Evolutionary conservation across 768 basidiomycete species (phyloP).

Genomic region (Naematelia aurantialba): DNA sequence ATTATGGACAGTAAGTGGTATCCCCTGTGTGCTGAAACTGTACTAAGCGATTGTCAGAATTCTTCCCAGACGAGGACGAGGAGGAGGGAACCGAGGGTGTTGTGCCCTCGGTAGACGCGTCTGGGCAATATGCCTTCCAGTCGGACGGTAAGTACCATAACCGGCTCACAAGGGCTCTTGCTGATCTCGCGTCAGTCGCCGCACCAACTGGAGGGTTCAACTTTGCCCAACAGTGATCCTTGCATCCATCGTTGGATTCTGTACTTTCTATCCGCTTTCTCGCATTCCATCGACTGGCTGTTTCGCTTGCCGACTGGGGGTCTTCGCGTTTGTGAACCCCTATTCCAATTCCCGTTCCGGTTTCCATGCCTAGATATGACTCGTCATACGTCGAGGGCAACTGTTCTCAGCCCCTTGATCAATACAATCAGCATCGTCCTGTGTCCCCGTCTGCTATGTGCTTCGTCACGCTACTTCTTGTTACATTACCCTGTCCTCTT

Average conservation of each 20-base stretch:
- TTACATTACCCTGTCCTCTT: too few relatives aligned
- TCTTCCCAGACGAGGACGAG: conserved; percentile 93
- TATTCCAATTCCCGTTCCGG: too few relatives aligned
- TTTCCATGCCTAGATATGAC: background rate
- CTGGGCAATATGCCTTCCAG: conserved; percentile 53
- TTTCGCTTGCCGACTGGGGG: background rate
- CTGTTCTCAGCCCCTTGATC: background rate
- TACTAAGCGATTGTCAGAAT: conserved; percentile 58
- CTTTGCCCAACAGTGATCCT: conserved; percentile 56
- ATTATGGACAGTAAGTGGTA: conserved; percentile 55
- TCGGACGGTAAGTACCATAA: conserved; percentile 40
- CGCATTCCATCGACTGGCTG: too few relatives aligned
- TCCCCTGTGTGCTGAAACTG: conserved; percentile 9
- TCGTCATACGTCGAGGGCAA: background rate
- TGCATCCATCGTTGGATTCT: background rate
- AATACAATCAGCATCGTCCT: background rate
- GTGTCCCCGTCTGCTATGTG: too few relatives aligned
- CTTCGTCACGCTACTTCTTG: too few relatives aligned
- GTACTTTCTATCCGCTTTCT: background rate
- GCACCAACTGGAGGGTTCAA: conserved; percentile 95
- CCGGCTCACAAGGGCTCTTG: conserved; percentile 16
- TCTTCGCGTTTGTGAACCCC: background rate
- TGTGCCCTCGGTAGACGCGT: conserved; percentile 60
- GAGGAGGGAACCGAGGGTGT: conserved; percentile 78
- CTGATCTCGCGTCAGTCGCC: conserved; percentile 55